phyloP scores from a whole-genome alignment of 2,329 filamentous ascomycete species.

The Endothia cerciana region DNA sequence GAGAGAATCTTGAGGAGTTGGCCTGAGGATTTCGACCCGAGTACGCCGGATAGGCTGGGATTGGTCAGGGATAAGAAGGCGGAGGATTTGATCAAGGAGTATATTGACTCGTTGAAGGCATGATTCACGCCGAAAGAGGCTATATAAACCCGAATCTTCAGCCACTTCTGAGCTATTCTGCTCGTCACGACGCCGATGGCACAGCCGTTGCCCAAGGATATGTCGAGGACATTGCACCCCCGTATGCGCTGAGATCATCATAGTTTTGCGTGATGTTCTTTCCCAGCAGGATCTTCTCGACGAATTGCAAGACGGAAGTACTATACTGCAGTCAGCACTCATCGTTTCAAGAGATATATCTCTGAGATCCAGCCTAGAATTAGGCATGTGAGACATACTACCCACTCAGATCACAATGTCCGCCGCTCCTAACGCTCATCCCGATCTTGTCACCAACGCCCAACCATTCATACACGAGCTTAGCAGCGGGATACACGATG shows the following conservation, averaged over 20 bases:
- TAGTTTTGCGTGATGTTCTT: slow-evolving; percentile 51
- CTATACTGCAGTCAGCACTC: slow-evolving; percentile 31
- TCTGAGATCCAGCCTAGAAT: slow-evolving; percentile 26
- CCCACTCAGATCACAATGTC: slow-evolving; percentile 53
- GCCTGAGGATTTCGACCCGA: slow-evolving; percentile 60
- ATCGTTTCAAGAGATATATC: neutral
- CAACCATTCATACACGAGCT: slow-evolving; percentile 58
- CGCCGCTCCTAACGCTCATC: slow-evolving; percentile 50
- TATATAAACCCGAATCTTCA: neutral
- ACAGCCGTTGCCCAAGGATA: slow-evolving; percentile 50
- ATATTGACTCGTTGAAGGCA: slow-evolving; percentile 42
- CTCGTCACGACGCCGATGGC: slow-evolving; percentile 30
- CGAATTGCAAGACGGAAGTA: slow-evolving; percentile 51
- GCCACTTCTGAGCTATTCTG: neutral
- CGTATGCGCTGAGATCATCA: slow-evolving; percentile 48
- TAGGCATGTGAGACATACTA: slow-evolving; percentile 41
- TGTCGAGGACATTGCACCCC: slow-evolving; percentile 47
- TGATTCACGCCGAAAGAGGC: neutral
- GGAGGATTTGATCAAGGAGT: slow-evolving; percentile 60
- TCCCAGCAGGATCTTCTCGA: slow-evolving; percentile 51
- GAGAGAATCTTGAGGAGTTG: slow-evolving; percentile 64
- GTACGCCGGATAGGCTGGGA: slow-evolving; percentile 53
- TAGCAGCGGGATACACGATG: slow-evolving; percentile 55
- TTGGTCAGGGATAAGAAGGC: slow-evolving; percentile 55
- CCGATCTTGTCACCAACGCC: slow-evolving; percentile 54